Conservation (phyloP, 2,329 filamentous ascomycete species). For the Chaetomiaceae sp. region DNA sequence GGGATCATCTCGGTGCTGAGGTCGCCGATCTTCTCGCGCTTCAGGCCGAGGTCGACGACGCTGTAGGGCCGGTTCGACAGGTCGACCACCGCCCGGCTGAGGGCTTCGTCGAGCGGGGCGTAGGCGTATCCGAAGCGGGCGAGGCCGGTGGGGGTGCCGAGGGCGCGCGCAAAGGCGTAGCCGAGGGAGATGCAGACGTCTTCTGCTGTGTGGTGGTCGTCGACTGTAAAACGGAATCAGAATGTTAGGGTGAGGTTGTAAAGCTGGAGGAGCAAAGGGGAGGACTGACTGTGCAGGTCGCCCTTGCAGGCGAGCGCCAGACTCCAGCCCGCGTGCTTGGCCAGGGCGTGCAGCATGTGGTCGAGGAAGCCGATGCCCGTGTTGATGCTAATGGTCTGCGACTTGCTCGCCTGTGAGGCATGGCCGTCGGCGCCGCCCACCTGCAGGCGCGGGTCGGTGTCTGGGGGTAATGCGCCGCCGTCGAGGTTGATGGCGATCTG, state of each 20-base stretch:
- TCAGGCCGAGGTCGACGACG: conserved; percentile 78
- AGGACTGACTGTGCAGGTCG: conserved; percentile 76
- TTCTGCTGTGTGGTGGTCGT: conserved; percentile 98
- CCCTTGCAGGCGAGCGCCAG: conserved; percentile 77
- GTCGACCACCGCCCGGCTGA: conserved; percentile 90
- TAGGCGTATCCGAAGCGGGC: conserved; percentile 90
- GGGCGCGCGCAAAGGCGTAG: conserved; percentile 72
- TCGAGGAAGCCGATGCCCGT: conserved; percentile 97
- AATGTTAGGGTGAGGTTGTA: conserved; percentile 1
- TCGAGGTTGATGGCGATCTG: conserved; percentile 89
- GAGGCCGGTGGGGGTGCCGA: conserved; percentile 74
- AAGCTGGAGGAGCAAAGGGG: neutral
- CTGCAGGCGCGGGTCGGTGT: conserved; percentile 54
- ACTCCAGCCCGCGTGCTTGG: conserved; percentile 95
- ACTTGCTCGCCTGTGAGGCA: conserved; percentile 77
- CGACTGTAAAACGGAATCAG: conserved; percentile 64
- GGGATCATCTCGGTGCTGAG: conserved; percentile 95
- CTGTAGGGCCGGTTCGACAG: conserved; percentile 86
- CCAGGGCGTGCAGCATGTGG: conserved; percentile 96
- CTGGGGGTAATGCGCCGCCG: conserved; percentile 70
- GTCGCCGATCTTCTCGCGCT: conserved; percentile 89
- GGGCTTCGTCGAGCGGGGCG: conserved; percentile 89
- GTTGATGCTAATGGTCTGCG: conserved; percentile 80
- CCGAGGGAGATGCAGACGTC: conserved; percentile 92
- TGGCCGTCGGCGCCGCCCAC: conserved; percentile 57